Conservation (phyloP, 441 rosid species). For the Viola pubescens region DNA sequence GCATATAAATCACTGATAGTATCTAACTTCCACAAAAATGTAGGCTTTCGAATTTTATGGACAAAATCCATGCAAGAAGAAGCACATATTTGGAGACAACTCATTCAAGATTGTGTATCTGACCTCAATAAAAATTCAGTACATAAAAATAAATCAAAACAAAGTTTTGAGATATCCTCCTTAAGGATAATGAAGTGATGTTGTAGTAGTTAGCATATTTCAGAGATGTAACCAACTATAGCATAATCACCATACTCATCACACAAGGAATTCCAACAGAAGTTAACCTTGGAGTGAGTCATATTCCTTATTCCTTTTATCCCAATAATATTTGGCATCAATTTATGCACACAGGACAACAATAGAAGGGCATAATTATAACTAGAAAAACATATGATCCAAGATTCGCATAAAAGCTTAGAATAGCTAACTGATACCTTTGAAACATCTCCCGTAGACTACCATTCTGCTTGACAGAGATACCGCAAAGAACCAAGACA, state of each 20-base stretch:
- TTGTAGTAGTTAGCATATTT: no score
- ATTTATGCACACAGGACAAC: background rate
- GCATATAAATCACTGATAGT: no score
- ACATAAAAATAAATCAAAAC: no score
- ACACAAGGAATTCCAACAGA: background rate
- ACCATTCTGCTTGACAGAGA: conserved; percentile 58
- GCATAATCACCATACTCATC: background rate
- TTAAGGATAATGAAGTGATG: no score
- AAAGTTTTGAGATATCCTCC: no score
- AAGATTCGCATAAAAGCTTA: background rate
- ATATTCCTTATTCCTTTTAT: background rate
- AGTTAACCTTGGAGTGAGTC: background rate
- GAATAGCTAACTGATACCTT: conserved; percentile 41
- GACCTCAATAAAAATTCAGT: no score
- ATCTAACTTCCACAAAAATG: no score
- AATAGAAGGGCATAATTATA: background rate
- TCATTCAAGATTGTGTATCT: no score
- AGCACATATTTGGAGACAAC: no score
- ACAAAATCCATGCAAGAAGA: no score
- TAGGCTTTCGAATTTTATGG: no score
- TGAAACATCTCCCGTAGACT: conserved; percentile 76
- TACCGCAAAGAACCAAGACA: conserved; percentile 55
- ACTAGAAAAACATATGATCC: conserved; percentile 4
- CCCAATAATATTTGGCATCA: background rate
- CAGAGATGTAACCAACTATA: no score